Base-by-base conservation (phyloP, 148 eudicot genomes). In the Diospyros lotus region DNA sequence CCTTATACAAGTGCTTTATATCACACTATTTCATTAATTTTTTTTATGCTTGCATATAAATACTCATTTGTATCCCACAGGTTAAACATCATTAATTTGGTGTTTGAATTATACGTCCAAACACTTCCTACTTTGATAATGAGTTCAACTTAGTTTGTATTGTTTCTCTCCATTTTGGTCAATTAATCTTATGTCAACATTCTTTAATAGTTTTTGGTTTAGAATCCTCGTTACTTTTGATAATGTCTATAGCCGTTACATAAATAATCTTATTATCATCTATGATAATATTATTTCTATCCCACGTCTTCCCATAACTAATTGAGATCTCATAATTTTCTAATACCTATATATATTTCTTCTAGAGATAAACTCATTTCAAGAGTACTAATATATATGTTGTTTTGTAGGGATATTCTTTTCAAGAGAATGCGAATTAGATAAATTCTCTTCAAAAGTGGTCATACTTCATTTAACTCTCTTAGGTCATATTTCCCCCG, bases 131-230 rank as follows among this genome's bases (percentile, higher is more conserved):
- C 42, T 53, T 73, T n/a, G 40, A 41, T 13, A 61, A 5, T 28
- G 76, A 73, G 44, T n/a, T 53, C 54, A 77, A 72, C 6, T 77
- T 65, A 5, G 42, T 56, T n/a, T 64, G 3, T 17, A 63, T 71
- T 39, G 80, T 64, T 13, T 64, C 70, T 77, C 63, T 64, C 55
- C 54, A 71, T 46, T 77, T 63, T 71, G 53, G 55, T 76, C 75
- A 77, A 54, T 77, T 71, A 62, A 15, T n/a, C 58, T 64, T n/a
- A 18, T 28, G 56, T 72, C 72, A 4, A 69, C 66, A 73, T 55
- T 78, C 75, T n/a, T 64, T 4, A 9, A 73, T 48, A 9, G 46
- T 68, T 58, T 45, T 76, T 15, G 67, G 74, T 69, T 76, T 63
- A 68, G 50, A 46, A 69, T 45, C 64, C 17, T 64, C 56, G 61